Conservation (phyloP, 169 alveolate species). For the Perkinsus chesapeaki region DNA sequence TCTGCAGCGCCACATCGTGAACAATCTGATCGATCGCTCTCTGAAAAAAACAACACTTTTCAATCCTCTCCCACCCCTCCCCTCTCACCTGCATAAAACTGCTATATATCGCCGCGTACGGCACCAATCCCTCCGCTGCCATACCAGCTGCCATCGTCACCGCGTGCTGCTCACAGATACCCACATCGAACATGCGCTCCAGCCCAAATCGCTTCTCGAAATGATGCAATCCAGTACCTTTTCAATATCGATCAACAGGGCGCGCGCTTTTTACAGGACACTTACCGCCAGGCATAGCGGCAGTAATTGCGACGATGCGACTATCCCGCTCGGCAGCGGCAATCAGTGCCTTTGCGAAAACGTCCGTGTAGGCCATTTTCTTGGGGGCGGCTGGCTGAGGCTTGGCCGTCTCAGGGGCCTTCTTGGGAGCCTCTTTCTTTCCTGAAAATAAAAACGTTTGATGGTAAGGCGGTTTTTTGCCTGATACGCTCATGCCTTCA, state of each 20-base stretch:
- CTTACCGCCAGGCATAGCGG: slow-evolving; percentile 67
- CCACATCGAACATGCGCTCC: slow-evolving; percentile 69
- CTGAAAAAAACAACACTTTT: slow-evolving; percentile 44
- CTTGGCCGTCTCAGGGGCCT: not conserved
- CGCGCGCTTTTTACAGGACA: not conserved
- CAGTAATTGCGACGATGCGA: slow-evolving; percentile 53
- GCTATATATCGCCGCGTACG: slow-evolving; percentile 62
- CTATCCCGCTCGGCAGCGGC: slow-evolving; percentile 45
- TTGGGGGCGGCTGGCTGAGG: not conserved
- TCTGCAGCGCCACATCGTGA: slow-evolving; percentile 63
- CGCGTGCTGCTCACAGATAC: slow-evolving; percentile 81
- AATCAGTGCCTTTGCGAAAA: slow-evolving; percentile 46
- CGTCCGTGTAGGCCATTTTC: slow-evolving; percentile 39
- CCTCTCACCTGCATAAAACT: slow-evolving; percentile 41
- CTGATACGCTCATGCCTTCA: too few species aligned
- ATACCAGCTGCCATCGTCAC: slow-evolving; percentile 72
- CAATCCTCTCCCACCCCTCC: too few species aligned
- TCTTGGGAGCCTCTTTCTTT: not conserved
- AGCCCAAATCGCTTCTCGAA: slow-evolving; percentile 45
- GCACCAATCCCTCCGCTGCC: slow-evolving; percentile 59
- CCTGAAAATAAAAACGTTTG: not conserved
- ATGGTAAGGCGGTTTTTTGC: too few species aligned
- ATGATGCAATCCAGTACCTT: slow-evolving; percentile 56
- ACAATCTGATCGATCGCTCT: slow-evolving; percentile 71
- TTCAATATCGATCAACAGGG: not conserved